These are phyloP conservation scores for Salix caprea DNA, from an alignment of 345 rosid genomes.

Conservation along the genomic window DNA sequence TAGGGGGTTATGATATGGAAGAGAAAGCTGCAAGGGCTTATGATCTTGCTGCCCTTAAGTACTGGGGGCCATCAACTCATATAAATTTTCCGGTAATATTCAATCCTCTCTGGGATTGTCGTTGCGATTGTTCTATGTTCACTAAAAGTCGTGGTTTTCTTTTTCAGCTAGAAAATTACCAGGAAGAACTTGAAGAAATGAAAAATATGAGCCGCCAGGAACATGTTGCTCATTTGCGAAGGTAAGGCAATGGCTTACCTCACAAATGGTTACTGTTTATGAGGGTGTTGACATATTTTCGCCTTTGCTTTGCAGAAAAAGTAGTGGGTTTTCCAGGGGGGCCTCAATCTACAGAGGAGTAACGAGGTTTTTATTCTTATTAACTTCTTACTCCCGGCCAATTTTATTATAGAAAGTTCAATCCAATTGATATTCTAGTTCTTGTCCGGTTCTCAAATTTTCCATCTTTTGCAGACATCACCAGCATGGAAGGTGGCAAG, in stretches of 20 bases:
- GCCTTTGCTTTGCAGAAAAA: constrained; percentile 44
- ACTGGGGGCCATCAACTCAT: constrained; percentile 81
- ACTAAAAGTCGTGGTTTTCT: neutral
- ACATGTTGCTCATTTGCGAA: constrained; percentile 70
- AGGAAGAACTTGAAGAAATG: constrained; percentile 59
- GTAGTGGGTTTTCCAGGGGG: constrained; percentile 84
- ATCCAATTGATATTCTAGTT: neutral
- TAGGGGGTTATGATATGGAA: constrained; percentile 87
- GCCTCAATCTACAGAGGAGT: constrained; percentile 89
- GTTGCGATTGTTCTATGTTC: too few relatives aligned
- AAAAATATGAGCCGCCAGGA: constrained; percentile 81
- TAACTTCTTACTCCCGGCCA: neutral
- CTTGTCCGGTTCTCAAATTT: neutral
- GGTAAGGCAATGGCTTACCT: constrained; percentile 27
- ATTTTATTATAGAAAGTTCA: neutral
- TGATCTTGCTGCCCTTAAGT: constrained; percentile 82
- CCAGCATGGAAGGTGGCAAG: constrained; percentile 91
- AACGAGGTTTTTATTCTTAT: constrained; percentile 53
- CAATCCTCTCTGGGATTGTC: neutral
- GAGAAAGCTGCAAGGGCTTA: constrained; percentile 81
- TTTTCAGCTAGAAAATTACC: constrained; percentile 61
- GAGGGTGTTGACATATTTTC: neutral
- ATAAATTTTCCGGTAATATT: constrained; percentile 59
- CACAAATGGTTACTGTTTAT: neutral
- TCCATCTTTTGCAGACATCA: constrained; percentile 47